Percentiles rank a stretch among this genome's conserved stretches.
Conservation (phyloP, 768 basidiomycete genomes). For the Daedaleopsis sinensis region DNA sequence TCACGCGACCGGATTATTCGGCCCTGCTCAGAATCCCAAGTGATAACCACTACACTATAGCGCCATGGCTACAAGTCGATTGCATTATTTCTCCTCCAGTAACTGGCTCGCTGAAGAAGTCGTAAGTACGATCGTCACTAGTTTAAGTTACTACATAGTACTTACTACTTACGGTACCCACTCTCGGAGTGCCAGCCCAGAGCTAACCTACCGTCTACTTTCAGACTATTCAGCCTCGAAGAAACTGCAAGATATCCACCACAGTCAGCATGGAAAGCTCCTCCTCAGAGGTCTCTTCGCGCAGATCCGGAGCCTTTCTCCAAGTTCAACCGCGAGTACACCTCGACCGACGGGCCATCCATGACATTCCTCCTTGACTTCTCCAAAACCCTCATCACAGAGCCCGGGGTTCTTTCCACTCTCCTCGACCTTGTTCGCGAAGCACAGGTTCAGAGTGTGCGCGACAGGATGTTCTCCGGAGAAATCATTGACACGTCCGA, state of each 20-base stretch:
- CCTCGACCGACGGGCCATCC: slow-evolving; percentile 61
- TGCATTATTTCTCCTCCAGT: too few species aligned
- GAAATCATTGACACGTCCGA: slow-evolving; percentile 99
- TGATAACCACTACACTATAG: slow-evolving; percentile 12
- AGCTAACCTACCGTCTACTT: too few species aligned
- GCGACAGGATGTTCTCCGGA: slow-evolving; percentile 94
- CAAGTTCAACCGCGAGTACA: slow-evolving; percentile 81
- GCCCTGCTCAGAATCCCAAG: slow-evolving; percentile 13
- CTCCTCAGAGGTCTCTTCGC: slow-evolving; percentile 93
- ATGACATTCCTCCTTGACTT: slow-evolving; percentile 92
- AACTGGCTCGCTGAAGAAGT: too few species aligned
- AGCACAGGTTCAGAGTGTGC: slow-evolving; percentile 79
- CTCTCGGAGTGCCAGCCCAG: too few species aligned
- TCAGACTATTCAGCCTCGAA: slow-evolving; percentile 90
- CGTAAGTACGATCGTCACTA: too few species aligned
- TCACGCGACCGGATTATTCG: too few species aligned
- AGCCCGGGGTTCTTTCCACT: slow-evolving; percentile 76
- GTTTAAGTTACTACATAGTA: too few species aligned
- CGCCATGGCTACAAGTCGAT: not conserved
- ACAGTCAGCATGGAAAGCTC: slow-evolving; percentile 69
- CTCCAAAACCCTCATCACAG: slow-evolving; percentile 94
- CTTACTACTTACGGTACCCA: too few species aligned
- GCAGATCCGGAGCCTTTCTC: slow-evolving; percentile 81
- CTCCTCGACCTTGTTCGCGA: slow-evolving; percentile 84
- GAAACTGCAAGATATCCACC: slow-evolving; percentile 85